Percentiles rank a stretch among this genome's conserved stretches.
Evolutionary conservation across 1,284 basidiomycete genomes (phyloP).

Genomic region (Cryptococcus sp.): DNA sequence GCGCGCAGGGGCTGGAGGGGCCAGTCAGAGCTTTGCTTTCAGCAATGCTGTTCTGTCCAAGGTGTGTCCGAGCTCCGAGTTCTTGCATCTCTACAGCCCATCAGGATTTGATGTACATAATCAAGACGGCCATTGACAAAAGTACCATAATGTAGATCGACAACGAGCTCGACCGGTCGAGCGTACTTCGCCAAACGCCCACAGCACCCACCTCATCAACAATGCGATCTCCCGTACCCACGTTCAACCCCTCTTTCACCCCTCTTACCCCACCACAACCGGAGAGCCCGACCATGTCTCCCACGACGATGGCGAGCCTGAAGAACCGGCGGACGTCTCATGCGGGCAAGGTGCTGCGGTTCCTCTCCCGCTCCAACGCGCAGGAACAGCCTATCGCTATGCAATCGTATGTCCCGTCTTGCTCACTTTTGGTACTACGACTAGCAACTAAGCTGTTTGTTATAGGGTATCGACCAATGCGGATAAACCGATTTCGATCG

Average conservation of each 20-base stretch:
- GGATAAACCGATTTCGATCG: too few species aligned
- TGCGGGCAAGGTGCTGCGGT: conserved; percentile 5
- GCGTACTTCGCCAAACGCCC: background rate
- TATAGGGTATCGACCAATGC: too few species aligned
- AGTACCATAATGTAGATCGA: background rate
- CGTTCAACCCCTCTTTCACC: too few species aligned
- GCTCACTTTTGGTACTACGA: background rate
- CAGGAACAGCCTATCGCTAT: background rate
- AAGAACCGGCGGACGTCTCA: conserved; percentile 1
- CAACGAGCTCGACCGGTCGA: background rate
- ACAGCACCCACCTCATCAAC: background rate
- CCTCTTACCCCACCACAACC: too few species aligned
- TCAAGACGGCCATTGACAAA: too few species aligned
- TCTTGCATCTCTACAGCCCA: too few species aligned
- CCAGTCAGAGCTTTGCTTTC: background rate
- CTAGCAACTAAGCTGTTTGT: background rate
- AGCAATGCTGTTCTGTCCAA: too few species aligned
- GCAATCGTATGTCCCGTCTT: conserved; percentile 1
- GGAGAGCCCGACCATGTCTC: too few species aligned
- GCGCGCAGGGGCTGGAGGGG: background rate
- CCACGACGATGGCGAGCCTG: background rate
- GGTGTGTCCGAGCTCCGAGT: too few species aligned
- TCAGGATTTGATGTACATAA: too few species aligned
- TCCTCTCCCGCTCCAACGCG: conserved; percentile 4
- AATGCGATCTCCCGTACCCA: too few species aligned